These are phyloP conservation scores for Casuarina cunninghamiana DNA, from an alignment of 306 rosid genomes.

Conservation along the genomic window DNA sequence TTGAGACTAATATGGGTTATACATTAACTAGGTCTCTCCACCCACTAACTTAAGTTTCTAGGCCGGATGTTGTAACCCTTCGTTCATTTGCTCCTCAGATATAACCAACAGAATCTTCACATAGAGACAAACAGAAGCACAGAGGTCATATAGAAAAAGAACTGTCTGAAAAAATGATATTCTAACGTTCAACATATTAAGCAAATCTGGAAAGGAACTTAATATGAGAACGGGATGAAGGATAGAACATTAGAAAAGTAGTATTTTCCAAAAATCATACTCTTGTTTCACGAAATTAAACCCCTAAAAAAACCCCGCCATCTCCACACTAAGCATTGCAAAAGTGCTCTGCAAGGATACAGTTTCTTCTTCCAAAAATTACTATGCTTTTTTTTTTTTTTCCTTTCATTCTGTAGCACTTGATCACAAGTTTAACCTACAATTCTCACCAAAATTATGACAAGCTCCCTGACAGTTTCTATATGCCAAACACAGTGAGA, in stretches of 20 bases:
- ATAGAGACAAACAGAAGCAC: background rate
- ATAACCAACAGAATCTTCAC: too few species aligned
- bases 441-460: background rate
- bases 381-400: background rate
- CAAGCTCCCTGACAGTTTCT: background rate
- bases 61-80: background rate
- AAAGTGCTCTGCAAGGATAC: background rate
- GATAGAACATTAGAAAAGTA: background rate
- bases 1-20: background rate
- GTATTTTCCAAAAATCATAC: background rate
- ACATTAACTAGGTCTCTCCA: background rate
- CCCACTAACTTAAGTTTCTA: background rate
- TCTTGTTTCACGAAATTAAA: background rate
- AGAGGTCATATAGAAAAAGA: background rate
- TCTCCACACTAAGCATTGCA: background rate
- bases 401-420: background rate
- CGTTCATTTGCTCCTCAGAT: background rate
- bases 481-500: constrained; percentile 4
- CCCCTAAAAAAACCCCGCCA: background rate
- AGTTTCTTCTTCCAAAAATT: background rate
- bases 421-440: background rate
- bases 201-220: background rate
- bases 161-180: background rate
- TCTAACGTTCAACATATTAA: background rate
- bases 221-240: background rate